Evolutionary conservation across 352 stramenopile genomes (phyloP).

Genomic region (Phytophthora hibernalis): DNA sequence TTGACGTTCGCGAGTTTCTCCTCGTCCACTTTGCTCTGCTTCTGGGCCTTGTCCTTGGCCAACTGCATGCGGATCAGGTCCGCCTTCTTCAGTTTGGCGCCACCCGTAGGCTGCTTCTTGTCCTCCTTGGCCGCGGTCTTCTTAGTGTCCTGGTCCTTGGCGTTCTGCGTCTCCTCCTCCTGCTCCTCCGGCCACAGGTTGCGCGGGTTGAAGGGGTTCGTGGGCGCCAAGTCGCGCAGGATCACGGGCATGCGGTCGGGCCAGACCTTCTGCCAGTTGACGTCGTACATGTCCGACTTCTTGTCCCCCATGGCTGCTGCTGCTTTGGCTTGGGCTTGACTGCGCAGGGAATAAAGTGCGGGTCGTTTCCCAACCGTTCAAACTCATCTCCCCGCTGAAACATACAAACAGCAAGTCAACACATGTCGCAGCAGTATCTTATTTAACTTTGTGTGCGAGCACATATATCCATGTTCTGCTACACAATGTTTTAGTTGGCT

Average conservation of each 20-base stretch:
- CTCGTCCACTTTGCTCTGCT: conserved; percentile 88
- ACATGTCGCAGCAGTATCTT: conserved; percentile 37
- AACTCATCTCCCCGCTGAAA: conserved; percentile 8
- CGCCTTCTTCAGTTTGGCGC: conserved; percentile 88
- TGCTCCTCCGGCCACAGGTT: conserved; percentile 88
- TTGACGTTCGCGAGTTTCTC: conserved; percentile 91
- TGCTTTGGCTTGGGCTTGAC: neutral
- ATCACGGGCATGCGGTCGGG: conserved; percentile 90
- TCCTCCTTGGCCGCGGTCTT: conserved; percentile 46
- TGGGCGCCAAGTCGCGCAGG: conserved; percentile 81
- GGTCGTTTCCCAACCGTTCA: conserved; percentile 35
- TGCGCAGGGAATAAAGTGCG: conserved; percentile 7
- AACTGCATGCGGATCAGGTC: conserved; percentile 89
- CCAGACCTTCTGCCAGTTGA: conserved; percentile 92
- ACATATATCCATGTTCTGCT: neutral
- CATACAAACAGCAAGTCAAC: conserved; percentile 25
- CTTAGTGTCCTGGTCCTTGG: conserved; percentile 7
- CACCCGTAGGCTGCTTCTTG: conserved; percentile 47
- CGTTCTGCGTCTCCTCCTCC: conserved; percentile 46
- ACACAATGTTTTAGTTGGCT: conserved; percentile 7
- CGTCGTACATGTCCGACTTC: conserved; percentile 85
- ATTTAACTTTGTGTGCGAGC: neutral
- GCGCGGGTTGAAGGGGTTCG: conserved; percentile 88
- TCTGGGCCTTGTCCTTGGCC: conserved; percentile 88
- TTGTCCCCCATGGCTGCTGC: conserved; percentile 53